phyloP scores from a whole-genome alignment of 192 early-diverging fungal genomes.

The Phycomyces nitens region DNA sequence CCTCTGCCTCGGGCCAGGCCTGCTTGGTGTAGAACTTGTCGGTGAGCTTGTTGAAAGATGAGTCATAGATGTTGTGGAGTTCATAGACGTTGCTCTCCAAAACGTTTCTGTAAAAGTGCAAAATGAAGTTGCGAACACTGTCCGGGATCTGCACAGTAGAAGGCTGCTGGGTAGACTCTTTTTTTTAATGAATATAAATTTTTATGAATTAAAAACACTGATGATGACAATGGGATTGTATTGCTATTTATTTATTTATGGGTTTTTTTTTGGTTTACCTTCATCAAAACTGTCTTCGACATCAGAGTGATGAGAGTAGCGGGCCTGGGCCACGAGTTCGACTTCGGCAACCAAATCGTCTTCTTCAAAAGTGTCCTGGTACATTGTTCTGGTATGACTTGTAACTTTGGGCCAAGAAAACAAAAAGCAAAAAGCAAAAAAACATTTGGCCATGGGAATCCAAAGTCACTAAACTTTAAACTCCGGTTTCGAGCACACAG shows the following conservation, averaged over 20 bases:
- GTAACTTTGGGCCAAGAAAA: not conserved
- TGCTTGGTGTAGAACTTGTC: constrained; percentile 89
- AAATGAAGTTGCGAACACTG: constrained; percentile 78
- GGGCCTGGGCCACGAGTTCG: constrained; percentile 52
- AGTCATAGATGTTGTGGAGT: constrained; percentile 84
- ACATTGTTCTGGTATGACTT: too few species aligned
- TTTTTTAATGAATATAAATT: not conserved
- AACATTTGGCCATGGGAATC: not conserved
- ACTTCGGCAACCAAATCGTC: constrained; percentile 60
- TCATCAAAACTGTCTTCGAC: constrained; percentile 48
- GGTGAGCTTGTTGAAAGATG: constrained; percentile 84
- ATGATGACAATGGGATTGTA: too few species aligned
- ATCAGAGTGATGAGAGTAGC: constrained; percentile 30
- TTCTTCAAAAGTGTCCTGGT: constrained; percentile 45
- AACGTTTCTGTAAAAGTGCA: constrained; percentile 77
- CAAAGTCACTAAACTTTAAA: not conserved
- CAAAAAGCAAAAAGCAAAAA: constrained; percentile 1
- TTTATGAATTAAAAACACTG: too few species aligned
- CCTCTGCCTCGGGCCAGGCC: constrained; percentile 86
- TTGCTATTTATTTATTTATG: too few species aligned
- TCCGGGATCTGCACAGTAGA: constrained; percentile 71
- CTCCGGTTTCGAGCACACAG: not conserved
- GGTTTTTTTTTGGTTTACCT: too few species aligned
- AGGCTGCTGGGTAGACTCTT: constrained; percentile 23
- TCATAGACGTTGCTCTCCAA: constrained; percentile 81